Percentiles rank a stretch among this genome's conserved stretches.
Evolutionary conservation across 306 rosid species (phyloP).

Genomic region (Potentilla sterilis): DNA sequence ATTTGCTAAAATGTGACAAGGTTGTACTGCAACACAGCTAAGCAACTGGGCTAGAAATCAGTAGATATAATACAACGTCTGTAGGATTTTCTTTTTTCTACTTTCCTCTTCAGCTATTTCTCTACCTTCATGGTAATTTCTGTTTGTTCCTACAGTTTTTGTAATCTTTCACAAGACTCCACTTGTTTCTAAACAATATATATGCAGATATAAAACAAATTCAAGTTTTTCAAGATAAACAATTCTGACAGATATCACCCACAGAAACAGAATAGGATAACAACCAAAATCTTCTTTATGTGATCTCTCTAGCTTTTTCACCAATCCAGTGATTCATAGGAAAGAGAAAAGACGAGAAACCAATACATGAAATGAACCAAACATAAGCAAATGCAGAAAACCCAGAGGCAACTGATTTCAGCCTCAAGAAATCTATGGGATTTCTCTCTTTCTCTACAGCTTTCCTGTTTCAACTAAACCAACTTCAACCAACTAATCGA

Average conservation of each 20-base stretch:
- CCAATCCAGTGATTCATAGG: conserved; percentile 39
- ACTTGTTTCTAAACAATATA: no score
- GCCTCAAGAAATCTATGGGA: conserved; percentile 33
- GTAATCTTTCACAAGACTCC: no score
- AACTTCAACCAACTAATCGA: conserved; percentile 20
- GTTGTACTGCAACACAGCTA: background rate
- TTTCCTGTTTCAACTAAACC: conserved; percentile 44
- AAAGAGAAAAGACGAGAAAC: conserved; percentile 19
- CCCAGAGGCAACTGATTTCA: conserved; percentile 36
- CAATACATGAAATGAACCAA: conserved; percentile 18
- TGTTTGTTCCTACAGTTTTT: no score
- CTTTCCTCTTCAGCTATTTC: no score
- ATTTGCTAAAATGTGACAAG: background rate
- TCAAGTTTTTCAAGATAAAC: no score
- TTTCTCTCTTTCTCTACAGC: conserved; percentile 18
- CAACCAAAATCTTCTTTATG: conserved; percentile 31
- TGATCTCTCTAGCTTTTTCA: conserved; percentile 25
- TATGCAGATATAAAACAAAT: no score
- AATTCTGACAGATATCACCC: no score
- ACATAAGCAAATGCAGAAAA: conserved; percentile 26
- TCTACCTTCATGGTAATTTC: no score
- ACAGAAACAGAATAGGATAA: conserved; percentile 17
- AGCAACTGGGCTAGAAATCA: background rate
- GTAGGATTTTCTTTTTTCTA: no score
- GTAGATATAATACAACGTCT: no score